These are phyloP conservation scores for Cryptococcus sp. DNA, from an alignment of 1,284 basidiomycete genomes.

Conservation along the genomic window DNA sequence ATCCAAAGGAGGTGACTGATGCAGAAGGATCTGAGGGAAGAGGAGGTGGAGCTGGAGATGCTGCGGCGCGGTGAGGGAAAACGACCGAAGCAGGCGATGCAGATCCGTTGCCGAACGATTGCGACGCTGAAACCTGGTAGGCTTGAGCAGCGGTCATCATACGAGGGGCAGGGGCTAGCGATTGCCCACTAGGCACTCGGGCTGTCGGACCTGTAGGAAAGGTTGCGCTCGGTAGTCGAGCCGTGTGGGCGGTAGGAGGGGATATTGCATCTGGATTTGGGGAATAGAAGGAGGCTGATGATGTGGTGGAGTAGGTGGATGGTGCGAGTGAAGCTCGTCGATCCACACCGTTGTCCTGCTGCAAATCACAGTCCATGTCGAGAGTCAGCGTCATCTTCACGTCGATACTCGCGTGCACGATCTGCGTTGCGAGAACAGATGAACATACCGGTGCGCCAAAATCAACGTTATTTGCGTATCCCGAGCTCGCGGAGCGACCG, in stretches of 20 bases:
- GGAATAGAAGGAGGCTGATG: conserved; percentile 30
- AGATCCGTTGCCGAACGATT: conserved; percentile 13
- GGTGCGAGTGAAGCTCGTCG: conserved; percentile 32
- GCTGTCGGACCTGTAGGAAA: conserved; percentile 15
- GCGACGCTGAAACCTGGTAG: conserved; percentile 16
- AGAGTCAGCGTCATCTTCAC: background rate
- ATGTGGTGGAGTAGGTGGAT: conserved; percentile 36
- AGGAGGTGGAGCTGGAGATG: conserved; percentile 14
- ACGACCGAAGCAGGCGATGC: conserved; percentile 28
- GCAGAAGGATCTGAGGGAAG: conserved; percentile 12
- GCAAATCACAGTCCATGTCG: background rate
- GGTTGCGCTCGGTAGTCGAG: conserved; percentile 24
- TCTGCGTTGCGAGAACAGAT: background rate
- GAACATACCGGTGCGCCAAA: conserved; percentile 13
- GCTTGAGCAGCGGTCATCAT: conserved; percentile 26
- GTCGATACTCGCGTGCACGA: too few relatives aligned
- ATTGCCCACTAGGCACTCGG: conserved; percentile 13
- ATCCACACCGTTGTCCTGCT: conserved; percentile 10
- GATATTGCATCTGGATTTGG: conserved; percentile 32
- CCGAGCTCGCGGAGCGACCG: conserved; percentile 5
- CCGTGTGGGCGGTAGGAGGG: conserved; percentile 20
- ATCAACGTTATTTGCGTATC: conserved; percentile 6
- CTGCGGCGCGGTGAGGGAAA: conserved; percentile 24
- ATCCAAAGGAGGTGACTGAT: conserved; percentile 8
- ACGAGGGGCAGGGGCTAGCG: conserved; percentile 3